Conservation (phyloP, 306 rosid species). For the Fragaria iinumae region DNA sequence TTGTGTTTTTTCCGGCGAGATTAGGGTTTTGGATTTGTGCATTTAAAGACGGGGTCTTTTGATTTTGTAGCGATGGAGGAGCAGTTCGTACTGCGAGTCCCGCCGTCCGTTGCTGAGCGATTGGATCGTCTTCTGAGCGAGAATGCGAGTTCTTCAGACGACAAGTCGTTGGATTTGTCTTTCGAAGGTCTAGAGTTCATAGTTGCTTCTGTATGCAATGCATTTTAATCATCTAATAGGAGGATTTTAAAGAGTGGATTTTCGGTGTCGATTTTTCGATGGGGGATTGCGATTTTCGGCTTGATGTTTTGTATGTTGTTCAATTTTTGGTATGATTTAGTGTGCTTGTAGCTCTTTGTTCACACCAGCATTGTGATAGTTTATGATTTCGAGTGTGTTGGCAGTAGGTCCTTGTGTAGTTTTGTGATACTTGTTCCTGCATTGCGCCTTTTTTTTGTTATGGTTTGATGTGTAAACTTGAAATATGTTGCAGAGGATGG, state of each 20-base stretch:
- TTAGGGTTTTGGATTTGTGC: background rate
- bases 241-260: background rate
- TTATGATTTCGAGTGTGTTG: background rate
- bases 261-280: background rate
- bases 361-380: background rate
- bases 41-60: background rate
- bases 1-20: background rate
- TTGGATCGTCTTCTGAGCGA: constrained; percentile 48
- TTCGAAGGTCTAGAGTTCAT: constrained; percentile 35
- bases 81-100: constrained; percentile 57
- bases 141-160: constrained; percentile 39
- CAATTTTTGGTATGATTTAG: background rate
- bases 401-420: too few relatives aligned
- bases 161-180: constrained; percentile 46
- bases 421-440: too few relatives aligned
- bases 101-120: constrained; percentile 54
- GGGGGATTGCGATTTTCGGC: background rate
- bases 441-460: background rate
- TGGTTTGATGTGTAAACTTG: background rate
- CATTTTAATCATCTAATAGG: background rate
- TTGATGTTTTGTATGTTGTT: background rate
- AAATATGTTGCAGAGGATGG: constrained; percentile 51
- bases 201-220: background rate
- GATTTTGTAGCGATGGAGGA: constrained; percentile 47
- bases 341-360: background rate